Base-by-base conservation (phyloP, 164 flowering plant genomes). In the Sedum album region DNA sequence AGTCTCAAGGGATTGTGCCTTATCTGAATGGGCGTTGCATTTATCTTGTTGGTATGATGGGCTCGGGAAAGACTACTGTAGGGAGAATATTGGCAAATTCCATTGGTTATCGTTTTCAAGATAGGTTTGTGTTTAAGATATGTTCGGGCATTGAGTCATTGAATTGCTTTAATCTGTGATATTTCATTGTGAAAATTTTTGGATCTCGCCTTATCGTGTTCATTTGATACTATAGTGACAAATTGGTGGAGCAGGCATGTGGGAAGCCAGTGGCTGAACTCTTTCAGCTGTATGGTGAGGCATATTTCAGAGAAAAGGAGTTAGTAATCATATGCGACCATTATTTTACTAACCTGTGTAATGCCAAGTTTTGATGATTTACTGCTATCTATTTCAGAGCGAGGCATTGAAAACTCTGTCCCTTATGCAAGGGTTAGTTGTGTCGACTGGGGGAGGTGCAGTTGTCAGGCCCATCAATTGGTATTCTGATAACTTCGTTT, bases 11-110 rank as follows among this genome's bases (percentile, higher is more conserved):
- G 68, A 74, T 95, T 73, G 74, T 74, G 68, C 86, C 89, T 60
- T 77, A 80, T 76, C 75, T 92, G 68, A 74, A 74, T 74, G 99
- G 95, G 35, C 87, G 90, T 13, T 86, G 91, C 68, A 76, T 95
- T 72, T 92, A 85, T 82, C 99, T 95, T 75, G 97, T 95, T 69
- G 99, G 99, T 89, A 87, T 95, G 96, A 95, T 95, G 99, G 98
- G 99, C 33, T 92, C 96, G 73, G 99, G 99, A 6, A 95, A 95
- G 76, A 92, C 98, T 44, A 95, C 98, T 23, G 87, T 92, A 13
- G 99, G 99, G 67, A 86, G 82, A 79, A 75, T 95, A 70, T 69
- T 95, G 72, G 75, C 99, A 0, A 86, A 87, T 77, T 88, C 74
- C 65, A 83, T 95, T 64, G 82, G 83, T 46, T 90, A 95, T 80